A percentile compares a stretch with the other conserved stretches of the same genome.
These are phyloP conservation scores for Camellia sinensis DNA, from an alignment of 148 eudicot species.

Conservation along the genomic window DNA sequence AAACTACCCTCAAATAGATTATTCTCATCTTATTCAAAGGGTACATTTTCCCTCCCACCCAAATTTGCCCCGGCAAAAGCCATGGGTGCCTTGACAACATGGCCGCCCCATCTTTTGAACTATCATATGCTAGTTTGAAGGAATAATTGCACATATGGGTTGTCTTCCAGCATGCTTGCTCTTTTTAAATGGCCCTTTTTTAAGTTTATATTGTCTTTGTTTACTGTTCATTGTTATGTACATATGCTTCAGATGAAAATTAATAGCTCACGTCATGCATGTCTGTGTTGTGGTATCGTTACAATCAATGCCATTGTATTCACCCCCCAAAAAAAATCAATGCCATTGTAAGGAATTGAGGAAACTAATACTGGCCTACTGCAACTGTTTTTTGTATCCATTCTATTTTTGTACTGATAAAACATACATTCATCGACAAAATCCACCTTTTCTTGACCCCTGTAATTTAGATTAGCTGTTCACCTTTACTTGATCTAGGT, in stretches of 20 bases:
- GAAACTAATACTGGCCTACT: neutral
- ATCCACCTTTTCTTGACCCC: too few relatives aligned
- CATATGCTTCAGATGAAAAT: neutral
- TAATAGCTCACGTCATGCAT: neutral
- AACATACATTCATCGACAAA: too few relatives aligned
- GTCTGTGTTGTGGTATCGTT: neutral
- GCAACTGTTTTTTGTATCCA: neutral
- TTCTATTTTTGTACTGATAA: too few relatives aligned
- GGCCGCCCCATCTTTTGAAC: neutral
- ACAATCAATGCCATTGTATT: neutral
- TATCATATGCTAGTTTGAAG: conserved; percentile 8
- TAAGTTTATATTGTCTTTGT: neutral
- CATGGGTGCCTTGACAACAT: neutral
- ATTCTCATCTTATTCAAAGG: neutral
- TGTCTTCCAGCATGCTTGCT: neutral
- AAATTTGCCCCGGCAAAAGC: too few relatives aligned
- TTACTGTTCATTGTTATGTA: neutral
- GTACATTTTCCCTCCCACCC: neutral
- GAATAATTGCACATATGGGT: neutral
- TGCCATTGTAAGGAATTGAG: neutral
- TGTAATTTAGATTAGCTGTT: too few relatives aligned
- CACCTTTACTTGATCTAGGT: too few relatives aligned
- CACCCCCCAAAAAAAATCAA: too few relatives aligned
- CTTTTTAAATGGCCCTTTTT: neutral
- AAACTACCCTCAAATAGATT: neutral